These are phyloP conservation scores for Dothideomycetes sp. DNA, from an alignment of 2,329 filamentous ascomycete genomes.

Conservation along the genomic window DNA sequence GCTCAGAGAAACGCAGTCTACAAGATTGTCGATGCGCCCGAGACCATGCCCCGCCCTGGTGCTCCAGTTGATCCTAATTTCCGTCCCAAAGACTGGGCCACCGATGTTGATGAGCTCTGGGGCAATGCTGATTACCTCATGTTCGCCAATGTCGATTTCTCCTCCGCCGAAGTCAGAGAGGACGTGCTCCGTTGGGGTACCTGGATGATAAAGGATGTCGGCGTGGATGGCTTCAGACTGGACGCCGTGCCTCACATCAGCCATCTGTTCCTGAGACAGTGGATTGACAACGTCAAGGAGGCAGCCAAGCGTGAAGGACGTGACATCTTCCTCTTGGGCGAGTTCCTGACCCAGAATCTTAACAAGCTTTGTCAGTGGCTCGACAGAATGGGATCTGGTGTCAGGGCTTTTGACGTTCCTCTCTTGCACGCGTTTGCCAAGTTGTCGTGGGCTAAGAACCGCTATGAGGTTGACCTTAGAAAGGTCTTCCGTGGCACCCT, in stretches of 20 bases:
- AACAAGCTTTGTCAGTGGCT: constrained; percentile 47
- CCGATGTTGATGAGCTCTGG: constrained; percentile 52
- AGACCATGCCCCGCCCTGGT: constrained; percentile 3
- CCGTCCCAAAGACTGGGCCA: constrained; percentile 53
- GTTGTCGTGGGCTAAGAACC: constrained; percentile 25
- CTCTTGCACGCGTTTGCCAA: constrained; percentile 54
- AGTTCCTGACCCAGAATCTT: constrained; percentile 57
- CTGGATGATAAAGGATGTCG: constrained; percentile 55
- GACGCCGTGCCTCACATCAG: constrained; percentile 68
- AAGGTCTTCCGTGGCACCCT: constrained; percentile 53
- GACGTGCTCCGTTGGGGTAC: constrained; percentile 59
- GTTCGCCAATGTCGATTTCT: constrained; percentile 62
- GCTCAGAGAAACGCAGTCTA: constrained; percentile 53
- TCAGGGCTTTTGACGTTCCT: constrained; percentile 13
- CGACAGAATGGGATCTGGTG: constrained; percentile 17
- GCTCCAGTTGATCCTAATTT: constrained; percentile 11
- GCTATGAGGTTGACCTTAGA: constrained; percentile 32
- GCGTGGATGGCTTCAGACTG: constrained; percentile 57
- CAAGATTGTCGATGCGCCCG: constrained; percentile 45
- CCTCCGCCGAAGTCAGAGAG: constrained; percentile 51
- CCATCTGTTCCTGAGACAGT: constrained; percentile 56
- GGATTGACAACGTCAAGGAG: constrained; percentile 49
- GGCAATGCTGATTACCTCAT: constrained; percentile 63
- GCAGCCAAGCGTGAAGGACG: constrained; percentile 30
- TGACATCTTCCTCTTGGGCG: constrained; percentile 57